Conservation (phyloP, 148 eudicot species). For the Rhododendron simsii region DNA sequence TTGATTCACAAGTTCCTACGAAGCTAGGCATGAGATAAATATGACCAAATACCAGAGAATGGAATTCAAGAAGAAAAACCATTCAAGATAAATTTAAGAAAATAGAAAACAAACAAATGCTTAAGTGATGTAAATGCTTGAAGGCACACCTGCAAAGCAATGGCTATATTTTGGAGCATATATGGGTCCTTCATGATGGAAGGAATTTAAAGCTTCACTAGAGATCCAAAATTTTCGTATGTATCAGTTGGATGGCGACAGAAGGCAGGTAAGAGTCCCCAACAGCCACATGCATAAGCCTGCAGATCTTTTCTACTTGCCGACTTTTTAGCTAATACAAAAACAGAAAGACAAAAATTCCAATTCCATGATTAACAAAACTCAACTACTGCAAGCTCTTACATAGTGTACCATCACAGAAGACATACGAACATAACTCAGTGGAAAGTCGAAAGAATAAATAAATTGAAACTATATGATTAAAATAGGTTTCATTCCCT, state of each 20-base stretch:
- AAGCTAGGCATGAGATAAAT: neutral
- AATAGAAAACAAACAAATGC: neutral
- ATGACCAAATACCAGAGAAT: neutral
- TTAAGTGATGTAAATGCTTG: neutral
- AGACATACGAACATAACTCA: neutral
- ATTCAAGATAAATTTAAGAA: neutral
- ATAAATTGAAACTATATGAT: neutral
- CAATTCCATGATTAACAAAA: slow-evolving; percentile 20
- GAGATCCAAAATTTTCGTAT: slow-evolving; percentile 40
- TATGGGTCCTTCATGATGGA: slow-evolving; percentile 56
- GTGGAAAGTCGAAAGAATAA: neutral
- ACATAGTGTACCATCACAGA: neutral
- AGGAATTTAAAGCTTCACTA: slow-evolving; percentile 43
- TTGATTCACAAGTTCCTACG: slow-evolving; percentile 72
- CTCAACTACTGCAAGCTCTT: neutral
- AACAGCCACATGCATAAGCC: slow-evolving; percentile 56
- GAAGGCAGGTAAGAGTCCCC: slow-evolving; percentile 87
- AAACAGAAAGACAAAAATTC: slow-evolving; percentile 26
- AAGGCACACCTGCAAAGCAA: slow-evolving; percentile 56
- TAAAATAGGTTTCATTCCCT: neutral
- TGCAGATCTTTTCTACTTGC: slow-evolving; percentile 58
- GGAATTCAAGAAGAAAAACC: neutral
- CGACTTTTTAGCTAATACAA: slow-evolving; percentile 56
- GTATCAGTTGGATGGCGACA: slow-evolving; percentile 74
- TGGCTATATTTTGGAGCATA: slow-evolving; percentile 52